These are phyloP conservation scores for Schrenkiella parvula DNA, from an alignment of 345 rosid genomes.

Conservation along the genomic window DNA sequence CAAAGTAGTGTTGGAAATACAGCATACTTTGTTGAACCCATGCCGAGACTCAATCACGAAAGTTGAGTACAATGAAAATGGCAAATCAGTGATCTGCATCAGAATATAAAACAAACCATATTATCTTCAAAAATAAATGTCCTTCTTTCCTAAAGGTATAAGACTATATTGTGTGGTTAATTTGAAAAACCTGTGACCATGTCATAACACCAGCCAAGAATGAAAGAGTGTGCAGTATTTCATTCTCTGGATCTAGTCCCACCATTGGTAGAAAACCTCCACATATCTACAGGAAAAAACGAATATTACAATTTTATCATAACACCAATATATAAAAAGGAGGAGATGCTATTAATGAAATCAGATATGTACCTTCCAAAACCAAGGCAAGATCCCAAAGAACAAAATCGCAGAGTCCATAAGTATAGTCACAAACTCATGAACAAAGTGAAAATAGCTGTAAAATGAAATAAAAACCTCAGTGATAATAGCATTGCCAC, in stretches of 20 bases:
- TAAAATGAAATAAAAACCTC: constrained; percentile 15
- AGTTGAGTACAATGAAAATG: constrained; percentile 94
- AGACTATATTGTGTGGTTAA: constrained; percentile 1
- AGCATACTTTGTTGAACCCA: constrained; percentile 90
- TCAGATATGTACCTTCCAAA: constrained; percentile 74
- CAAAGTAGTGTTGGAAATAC: constrained; percentile 12
- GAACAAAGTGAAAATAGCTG: constrained; percentile 90
- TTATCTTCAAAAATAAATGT: background rate
- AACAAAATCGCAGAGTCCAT: constrained; percentile 94
- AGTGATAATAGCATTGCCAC: background rate
- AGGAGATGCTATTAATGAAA: background rate
- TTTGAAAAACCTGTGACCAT: constrained; percentile 83
- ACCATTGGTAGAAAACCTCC: constrained; percentile 56
- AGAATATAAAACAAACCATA: constrained; percentile 20
- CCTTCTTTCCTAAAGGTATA: background rate
- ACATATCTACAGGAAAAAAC: constrained; percentile 51
- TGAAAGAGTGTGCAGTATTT: constrained; percentile 81
- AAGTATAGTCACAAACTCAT: constrained; percentile 78
- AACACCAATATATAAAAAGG: background rate
- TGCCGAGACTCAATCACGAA: constrained; percentile 97
- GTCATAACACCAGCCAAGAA: constrained; percentile 88
- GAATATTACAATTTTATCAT: constrained; percentile 14
- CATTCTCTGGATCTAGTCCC: constrained; percentile 80
- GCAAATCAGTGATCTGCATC: constrained; percentile 90
- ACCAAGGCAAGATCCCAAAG: constrained; percentile 89